Base-by-base conservation (phyloP, 2,329 filamentous ascomycete genomes). In the Aciculosporium take region DNA sequence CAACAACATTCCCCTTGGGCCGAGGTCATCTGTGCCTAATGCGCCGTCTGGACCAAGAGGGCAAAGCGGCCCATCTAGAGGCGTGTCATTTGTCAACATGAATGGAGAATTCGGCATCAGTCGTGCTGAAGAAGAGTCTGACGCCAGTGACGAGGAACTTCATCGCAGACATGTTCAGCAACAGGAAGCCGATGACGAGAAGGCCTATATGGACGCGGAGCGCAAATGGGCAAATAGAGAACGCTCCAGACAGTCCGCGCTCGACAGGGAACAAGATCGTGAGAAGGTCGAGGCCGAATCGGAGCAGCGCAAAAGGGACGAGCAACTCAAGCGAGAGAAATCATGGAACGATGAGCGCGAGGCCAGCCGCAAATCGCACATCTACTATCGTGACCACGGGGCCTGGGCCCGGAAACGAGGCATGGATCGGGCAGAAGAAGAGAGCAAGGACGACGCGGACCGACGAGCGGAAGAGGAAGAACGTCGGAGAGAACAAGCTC, bases 331-430 rank as follows among this genome's bases (percentile, higher is more conserved):
- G 35, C 58, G 64, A 29, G 69, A 72, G 44, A 67, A 67, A 55
- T 76, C 81, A n/a, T 96, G 87, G 76, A 81, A 96, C 51, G 91
- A 98, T 52, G 87, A 94, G 51, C 66, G 72, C n/a, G 88, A 96
- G 62, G 72, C 76, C 6, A 69, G 68, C 15, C 72, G 80, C 20
- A 87, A 85, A 60, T 64, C 67, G 3, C 78, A 87, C 46, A 73
- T 83, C 30, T 98, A 95, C 66, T 96, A 95, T 62, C 72, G 79
- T 37, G 89, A 98, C 52, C 83, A 81, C 38, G 81, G 80, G 31
- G 72, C 77, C 18, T 98, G 89, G 87, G 78, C 82, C 44, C 78
- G 87, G 15, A 89, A 87, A 55, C 81, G 91, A 36, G 76, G 75
- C 1, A 67, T 71, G 13, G 84, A 87, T 53, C 74, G 84, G 28